A percentile compares a stretch with the other conserved stretches of the same genome.
Evolutionary conservation across 164 flowering plant species (phyloP).

Genomic region (Nymphaea thermarum): DNA sequence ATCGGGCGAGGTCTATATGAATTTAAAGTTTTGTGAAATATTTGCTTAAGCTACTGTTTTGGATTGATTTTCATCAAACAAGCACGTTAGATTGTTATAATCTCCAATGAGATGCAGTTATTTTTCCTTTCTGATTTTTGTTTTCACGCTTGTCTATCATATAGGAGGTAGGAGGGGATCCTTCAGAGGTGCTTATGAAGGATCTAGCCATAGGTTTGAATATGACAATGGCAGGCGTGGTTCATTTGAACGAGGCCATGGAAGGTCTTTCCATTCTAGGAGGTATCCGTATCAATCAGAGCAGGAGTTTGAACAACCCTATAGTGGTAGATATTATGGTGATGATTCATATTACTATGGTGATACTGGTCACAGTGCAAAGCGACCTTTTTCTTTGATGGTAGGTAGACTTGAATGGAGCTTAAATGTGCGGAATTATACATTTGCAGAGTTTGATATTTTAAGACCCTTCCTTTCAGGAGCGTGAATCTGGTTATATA

Average conservation of each 20-base stretch:
- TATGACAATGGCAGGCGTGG: conserved; percentile 29
- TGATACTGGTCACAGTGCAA: conserved; percentile 32
- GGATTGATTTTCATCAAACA: too few relatives aligned
- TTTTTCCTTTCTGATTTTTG: neutral
- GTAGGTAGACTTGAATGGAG: conserved; percentile 18
- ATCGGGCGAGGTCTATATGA: conserved; percentile 25
- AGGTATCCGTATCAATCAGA: conserved; percentile 38
- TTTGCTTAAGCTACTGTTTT: too few relatives aligned
- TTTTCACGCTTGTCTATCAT: neutral
- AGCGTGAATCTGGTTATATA: conserved; percentile 36
- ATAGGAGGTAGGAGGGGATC: conserved; percentile 45
- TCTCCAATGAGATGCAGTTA: neutral
- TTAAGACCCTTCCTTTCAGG: conserved; percentile 16
- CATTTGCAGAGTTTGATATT: neutral
- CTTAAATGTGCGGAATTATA: neutral
- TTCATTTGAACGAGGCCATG: conserved; percentile 23
- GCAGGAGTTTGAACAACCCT: conserved; percentile 29
- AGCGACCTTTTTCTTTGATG: conserved; percentile 40
- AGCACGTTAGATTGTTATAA: neutral
- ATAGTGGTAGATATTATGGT: conserved; percentile 22
- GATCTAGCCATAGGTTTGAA: conserved; percentile 13
- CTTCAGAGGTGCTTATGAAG: conserved; percentile 20
- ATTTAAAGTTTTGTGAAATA: neutral
- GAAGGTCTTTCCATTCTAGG: conserved; percentile 18
- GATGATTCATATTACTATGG: conserved; percentile 45